Evolutionary conservation across 805 yeast genomes (phyloP).

Genomic region (Barnettozyma populi): DNA sequence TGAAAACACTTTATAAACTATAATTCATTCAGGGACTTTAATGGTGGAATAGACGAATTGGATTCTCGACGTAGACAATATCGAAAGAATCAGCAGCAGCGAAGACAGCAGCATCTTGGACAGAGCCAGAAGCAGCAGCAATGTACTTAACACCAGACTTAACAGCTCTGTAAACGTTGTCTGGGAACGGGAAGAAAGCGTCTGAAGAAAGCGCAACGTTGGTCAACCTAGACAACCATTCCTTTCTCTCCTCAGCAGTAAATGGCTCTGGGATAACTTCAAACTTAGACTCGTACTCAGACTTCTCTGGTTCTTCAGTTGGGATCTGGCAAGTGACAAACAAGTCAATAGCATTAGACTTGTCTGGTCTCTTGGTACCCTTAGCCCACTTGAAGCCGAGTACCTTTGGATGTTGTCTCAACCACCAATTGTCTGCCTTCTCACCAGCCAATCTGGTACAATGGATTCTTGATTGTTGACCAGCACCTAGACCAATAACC

Average conservation of each 20-base stretch:
- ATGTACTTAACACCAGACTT: constrained; percentile 93
- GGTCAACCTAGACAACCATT: constrained; percentile 75
- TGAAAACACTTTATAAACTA: neutral
- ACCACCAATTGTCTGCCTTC: constrained; percentile 99
- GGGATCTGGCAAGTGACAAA: constrained; percentile 91
- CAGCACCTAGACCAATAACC: constrained; percentile 99
- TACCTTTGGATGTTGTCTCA: constrained; percentile 96
- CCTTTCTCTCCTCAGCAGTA: constrained; percentile 75
- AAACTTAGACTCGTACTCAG: constrained; percentile 88
- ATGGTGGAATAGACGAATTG: constrained; percentile 97
- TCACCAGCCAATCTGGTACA: constrained; percentile 99
- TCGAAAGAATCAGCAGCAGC: constrained; percentile 91
- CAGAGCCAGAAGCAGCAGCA: constrained; percentile 97
- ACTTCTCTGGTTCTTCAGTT: constrained; percentile 83
- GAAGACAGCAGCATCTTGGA: constrained; percentile 94
- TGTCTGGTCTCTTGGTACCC: constrained; percentile 97
- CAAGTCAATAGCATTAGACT: constrained; percentile 95
- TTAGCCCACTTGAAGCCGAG: constrained; percentile 94
- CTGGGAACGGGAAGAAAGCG: constrained; percentile 99
- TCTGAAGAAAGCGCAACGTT: constrained; percentile 93
- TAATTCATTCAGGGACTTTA: constrained; percentile 24
- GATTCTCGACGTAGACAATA: constrained; percentile 92
- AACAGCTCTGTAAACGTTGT: constrained; percentile 95
- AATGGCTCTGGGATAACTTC: constrained; percentile 79
- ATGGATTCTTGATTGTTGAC: constrained; percentile 98